phyloP scores from a whole-genome alignment of 352 stramenopile genomes.

The Pythium rhizo-oryzae region DNA sequence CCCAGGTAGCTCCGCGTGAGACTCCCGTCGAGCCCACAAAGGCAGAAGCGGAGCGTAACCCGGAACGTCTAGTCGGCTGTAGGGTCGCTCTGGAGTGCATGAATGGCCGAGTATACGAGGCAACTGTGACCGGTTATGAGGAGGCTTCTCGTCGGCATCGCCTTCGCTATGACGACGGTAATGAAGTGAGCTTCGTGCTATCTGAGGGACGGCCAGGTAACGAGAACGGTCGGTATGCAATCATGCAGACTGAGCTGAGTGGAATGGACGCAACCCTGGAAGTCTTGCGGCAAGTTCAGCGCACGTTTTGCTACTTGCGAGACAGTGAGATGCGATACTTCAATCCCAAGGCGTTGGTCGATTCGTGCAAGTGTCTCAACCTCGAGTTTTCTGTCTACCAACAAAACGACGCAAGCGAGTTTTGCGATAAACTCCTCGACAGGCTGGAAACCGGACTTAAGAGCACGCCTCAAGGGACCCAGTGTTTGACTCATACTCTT shows the following conservation, averaged over 20 bases:
- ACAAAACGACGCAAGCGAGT: slow-evolving; percentile 99
- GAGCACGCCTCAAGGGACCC: slow-evolving; percentile 77
- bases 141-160: slow-evolving; percentile 71
- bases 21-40: slow-evolving; percentile 81
- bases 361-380: slow-evolving; percentile 89
- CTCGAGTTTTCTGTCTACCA: slow-evolving; percentile 97
- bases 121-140: slow-evolving; percentile 91
- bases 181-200: slow-evolving; percentile 88
- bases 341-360: slow-evolving; percentile 88
- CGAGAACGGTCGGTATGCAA: slow-evolving; percentile 95
- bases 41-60: slow-evolving; percentile 87
- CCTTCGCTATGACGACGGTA: slow-evolving; percentile 88
- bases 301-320: slow-evolving; percentile 88
- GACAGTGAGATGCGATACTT: slow-evolving; percentile 88
- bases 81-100: slow-evolving; percentile 94
- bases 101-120: slow-evolving; percentile 93
- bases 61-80: slow-evolving; percentile 68
- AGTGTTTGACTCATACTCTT: slow-evolving; percentile 75
- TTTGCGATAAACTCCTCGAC: slow-evolving; percentile 99
- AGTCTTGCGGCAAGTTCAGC: slow-evolving; percentile 87
- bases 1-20: slow-evolving; percentile 59
- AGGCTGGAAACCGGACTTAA: slow-evolving; percentile 97
- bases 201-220: slow-evolving; percentile 93
- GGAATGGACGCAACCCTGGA: slow-evolving; percentile 85
- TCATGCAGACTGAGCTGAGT: slow-evolving; percentile 76